Percentiles rank a stretch among this genome's conserved stretches.
These are phyloP conservation scores for Entomortierella beljakovae DNA, from an alignment of 192 early-diverging fungal genomes.

Conservation along the genomic window DNA sequence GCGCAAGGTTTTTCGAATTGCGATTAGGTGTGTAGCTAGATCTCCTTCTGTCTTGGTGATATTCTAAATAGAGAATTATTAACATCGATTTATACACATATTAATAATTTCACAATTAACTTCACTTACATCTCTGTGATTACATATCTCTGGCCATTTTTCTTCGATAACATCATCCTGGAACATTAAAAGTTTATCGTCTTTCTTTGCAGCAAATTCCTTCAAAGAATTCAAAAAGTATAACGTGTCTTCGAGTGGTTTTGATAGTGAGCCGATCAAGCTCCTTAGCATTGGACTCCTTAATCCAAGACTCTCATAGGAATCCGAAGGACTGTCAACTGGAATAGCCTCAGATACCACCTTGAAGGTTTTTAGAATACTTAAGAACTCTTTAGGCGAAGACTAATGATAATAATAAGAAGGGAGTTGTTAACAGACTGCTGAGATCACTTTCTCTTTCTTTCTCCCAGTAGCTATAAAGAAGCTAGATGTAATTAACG, in stretches of 20 bases:
- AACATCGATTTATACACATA: no score
- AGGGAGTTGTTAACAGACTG: neutral
- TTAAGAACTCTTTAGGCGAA: constrained; percentile 70
- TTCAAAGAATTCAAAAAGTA: constrained; percentile 59
- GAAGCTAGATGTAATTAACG: neutral
- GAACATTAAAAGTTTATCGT: constrained; percentile 71
- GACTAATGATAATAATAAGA: constrained; percentile 42
- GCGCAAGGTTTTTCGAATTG: constrained; percentile 62
- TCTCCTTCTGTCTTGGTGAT: constrained; percentile 68
- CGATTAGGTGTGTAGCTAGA: constrained; percentile 60
- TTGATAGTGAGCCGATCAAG: constrained; percentile 55
- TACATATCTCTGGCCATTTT: constrained; percentile 60
- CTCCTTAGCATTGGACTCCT: constrained; percentile 41
- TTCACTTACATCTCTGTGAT: constrained; percentile 56
- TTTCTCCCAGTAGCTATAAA: no score
- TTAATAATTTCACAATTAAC: no score
- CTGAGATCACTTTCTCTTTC: neutral
- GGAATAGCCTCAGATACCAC: constrained; percentile 51
- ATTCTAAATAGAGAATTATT: constrained; percentile 41
- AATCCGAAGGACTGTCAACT: neutral
- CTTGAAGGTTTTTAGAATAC: constrained; percentile 60
- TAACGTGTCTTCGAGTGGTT: constrained; percentile 46
- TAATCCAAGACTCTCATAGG: constrained; percentile 19
- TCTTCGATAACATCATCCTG: constrained; percentile 44
- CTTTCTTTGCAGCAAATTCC: constrained; percentile 55